Percentiles rank a stretch among this genome's conserved stretches.
These are phyloP conservation scores for Daldinia loculata DNA, from an alignment of 495 filamentous ascomycete genomes.

Conservation along the genomic window DNA sequence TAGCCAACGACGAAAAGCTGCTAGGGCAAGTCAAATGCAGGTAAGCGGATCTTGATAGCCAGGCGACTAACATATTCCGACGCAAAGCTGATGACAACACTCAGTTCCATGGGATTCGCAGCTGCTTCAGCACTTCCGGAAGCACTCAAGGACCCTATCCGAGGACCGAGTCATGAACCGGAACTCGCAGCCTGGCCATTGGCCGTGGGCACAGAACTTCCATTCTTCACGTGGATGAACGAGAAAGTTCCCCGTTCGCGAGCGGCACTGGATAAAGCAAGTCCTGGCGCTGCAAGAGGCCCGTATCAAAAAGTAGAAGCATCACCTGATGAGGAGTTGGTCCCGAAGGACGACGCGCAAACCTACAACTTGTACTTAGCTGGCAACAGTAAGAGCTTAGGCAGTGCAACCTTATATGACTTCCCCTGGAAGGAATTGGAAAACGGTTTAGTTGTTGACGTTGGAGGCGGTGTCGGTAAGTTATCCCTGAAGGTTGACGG, in stretches of 20 bases:
- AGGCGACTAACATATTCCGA: neutral
- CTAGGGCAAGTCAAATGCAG: slow-evolving; percentile 40
- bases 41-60: slow-evolving; percentile 29
- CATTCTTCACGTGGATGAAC: slow-evolving; percentile 53
- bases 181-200: slow-evolving; percentile 46
- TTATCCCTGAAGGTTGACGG: neutral
- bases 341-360: slow-evolving; percentile 24
- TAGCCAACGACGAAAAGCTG: slow-evolving; percentile 43
- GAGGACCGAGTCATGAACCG: slow-evolving; percentile 41
- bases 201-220: slow-evolving; percentile 44
- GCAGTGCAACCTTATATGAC: slow-evolving; percentile 46
- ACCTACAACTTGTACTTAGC: slow-evolving; percentile 40
- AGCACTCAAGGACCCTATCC: slow-evolving; percentile 40
- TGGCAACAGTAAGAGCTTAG: slow-evolving; percentile 48
- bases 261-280: slow-evolving; percentile 36
- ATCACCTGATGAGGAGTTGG: slow-evolving; percentile 33
- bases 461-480: slow-evolving; percentile 54
- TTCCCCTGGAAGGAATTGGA: slow-evolving; percentile 52
- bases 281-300: slow-evolving; percentile 35
- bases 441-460: slow-evolving; percentile 50
- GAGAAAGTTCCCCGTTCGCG: slow-evolving; percentile 39
- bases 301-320: slow-evolving; percentile 23
- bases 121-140: slow-evolving; percentile 48
- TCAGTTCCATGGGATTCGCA: slow-evolving; percentile 39
- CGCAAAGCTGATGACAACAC: neutral